Percentiles rank a stretch among this genome's conserved stretches.
These are phyloP conservation scores for Pichia heedii DNA, from an alignment of 805 yeast species.

Conservation along the genomic window DNA sequence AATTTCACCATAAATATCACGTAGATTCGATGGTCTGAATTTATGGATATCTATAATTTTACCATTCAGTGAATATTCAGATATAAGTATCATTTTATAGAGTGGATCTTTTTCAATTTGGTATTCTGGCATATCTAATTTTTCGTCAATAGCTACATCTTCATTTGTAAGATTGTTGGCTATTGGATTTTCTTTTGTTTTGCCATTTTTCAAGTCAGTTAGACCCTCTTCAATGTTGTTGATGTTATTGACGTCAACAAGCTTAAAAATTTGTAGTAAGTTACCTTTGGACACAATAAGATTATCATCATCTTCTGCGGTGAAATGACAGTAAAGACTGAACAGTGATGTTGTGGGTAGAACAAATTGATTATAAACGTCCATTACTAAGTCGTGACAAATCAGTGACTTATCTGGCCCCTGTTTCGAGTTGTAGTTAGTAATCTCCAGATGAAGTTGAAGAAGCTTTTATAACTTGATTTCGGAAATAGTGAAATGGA, in stretches of 20 bases:
- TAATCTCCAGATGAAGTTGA: too few relatives aligned
- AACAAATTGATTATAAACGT: slow-evolving; percentile 67
- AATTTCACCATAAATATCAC: slow-evolving; percentile 44
- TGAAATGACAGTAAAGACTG: slow-evolving; percentile 40
- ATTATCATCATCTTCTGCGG: slow-evolving; percentile 35
- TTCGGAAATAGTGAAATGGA: too few relatives aligned
- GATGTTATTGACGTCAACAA: slow-evolving; percentile 20
- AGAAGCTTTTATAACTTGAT: too few relatives aligned
- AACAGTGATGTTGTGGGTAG: slow-evolving; percentile 69
- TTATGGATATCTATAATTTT: slow-evolving; percentile 48
- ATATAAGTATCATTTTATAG: slow-evolving; percentile 33
- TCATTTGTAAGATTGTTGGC: not conserved
- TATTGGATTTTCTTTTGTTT: not conserved
- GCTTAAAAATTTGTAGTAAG: slow-evolving; percentile 51
- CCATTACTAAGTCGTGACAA: slow-evolving; percentile 48
- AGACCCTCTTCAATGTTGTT: too few relatives aligned
- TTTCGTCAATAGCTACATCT: slow-evolving; percentile 7
- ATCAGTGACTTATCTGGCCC: too few relatives aligned
- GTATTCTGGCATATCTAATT: slow-evolving; percentile 2
- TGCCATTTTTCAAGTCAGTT: too few relatives aligned
- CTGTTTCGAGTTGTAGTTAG: too few relatives aligned
- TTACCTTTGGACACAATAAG: slow-evolving; percentile 66
- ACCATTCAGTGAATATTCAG: slow-evolving; percentile 71
- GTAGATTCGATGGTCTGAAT: slow-evolving; percentile 29
- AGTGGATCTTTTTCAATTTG: slow-evolving; percentile 12